These are phyloP conservation scores for Aspergillus sergii DNA, from an alignment of 2,329 filamentous ascomycete genomes.

Conservation along the genomic window DNA sequence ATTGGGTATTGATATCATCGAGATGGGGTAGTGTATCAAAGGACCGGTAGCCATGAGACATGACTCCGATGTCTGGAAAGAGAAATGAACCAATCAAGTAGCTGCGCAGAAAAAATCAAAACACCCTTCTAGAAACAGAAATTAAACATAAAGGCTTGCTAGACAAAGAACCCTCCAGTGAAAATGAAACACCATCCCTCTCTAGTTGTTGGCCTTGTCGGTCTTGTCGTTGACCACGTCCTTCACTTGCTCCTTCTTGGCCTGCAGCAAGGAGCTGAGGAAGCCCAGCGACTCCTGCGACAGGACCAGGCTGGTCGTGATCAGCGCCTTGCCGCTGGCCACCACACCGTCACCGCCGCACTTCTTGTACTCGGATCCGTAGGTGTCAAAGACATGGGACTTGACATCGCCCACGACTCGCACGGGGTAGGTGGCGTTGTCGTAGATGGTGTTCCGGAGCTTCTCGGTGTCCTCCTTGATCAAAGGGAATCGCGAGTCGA, in stretches of 20 bases:
- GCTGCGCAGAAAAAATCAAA: constrained; percentile 6
- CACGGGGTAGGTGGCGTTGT: constrained; percentile 64
- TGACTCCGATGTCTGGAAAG: constrained; percentile 6
- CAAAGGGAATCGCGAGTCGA: constrained; percentile 71
- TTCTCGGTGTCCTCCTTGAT: constrained; percentile 76
- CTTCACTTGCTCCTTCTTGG: constrained; percentile 65
- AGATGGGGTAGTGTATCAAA: not conserved
- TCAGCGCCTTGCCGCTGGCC: constrained; percentile 69
- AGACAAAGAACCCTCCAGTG: not conserved
- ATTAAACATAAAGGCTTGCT: not conserved
- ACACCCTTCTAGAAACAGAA: not conserved
- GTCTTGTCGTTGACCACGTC: constrained; percentile 55
- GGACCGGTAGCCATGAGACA: not conserved
- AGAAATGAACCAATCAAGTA: constrained; percentile 1
- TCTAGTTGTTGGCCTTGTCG: constrained; percentile 14
- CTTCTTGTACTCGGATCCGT: constrained; percentile 50
- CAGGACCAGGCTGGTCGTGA: constrained; percentile 69
- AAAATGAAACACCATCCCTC: not conserved
- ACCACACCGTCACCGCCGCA: constrained; percentile 61
- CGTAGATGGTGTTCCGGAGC: constrained; percentile 66
- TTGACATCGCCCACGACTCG: constrained; percentile 63
- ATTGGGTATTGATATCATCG: not conserved
- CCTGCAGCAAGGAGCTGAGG: constrained; percentile 60
- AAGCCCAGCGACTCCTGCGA: constrained; percentile 66
- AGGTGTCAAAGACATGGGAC: constrained; percentile 46